Evolutionary conservation across 495 filamentous ascomycete genomes (phyloP), one percentile per base, ranked within the genome.

Genomic region (Platismatia glauca): DNA sequence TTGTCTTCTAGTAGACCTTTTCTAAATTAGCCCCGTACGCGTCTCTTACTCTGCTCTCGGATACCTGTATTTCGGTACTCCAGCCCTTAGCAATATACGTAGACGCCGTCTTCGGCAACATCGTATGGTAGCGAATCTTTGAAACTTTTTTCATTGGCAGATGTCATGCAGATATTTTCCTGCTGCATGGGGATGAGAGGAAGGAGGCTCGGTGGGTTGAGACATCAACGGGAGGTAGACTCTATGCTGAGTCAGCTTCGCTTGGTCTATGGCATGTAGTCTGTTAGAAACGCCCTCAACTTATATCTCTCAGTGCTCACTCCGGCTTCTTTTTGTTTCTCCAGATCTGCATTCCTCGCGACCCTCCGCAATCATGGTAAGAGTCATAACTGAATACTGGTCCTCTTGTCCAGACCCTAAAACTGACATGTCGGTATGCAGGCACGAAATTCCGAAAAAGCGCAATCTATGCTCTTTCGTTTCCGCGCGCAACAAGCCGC

Each of bases 401-500:
- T 24, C 18, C 29, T 16, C 27, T 16, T 37, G 22, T 7, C 35
- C 4, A 7, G 1, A 46, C 22, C 4, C 22, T 3, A 18, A 13
- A 31, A n/a, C 60, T 38, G 18, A 58, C 39, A 27, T 39, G 24
- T 20, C 33, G 33, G 8, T 24, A 4, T 20, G 22, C 73, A 87
- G 85, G 85, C 85, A 60, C 85, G 85, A 64, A 98, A 98, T 75
- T 90, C 88, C 35, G 93, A 97, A 82, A 97, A 97, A 78, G 94
- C 94, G 63, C 94, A 98, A 76, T 97, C 93, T 29, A 98, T 98
- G 94, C 95, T 98, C 75, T 98, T 96, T 79, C 94, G 94, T 80
- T 98, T 98, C 82, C 90, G 95, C 74, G 94, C 96, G 71, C 87
- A 91, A 69, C 94, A 97, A 80, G 95, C 95, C 59, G 91, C 93